phyloP scores from a whole-genome alignment of 129 eudicot species.

The Escallonia herrerae region DNA sequence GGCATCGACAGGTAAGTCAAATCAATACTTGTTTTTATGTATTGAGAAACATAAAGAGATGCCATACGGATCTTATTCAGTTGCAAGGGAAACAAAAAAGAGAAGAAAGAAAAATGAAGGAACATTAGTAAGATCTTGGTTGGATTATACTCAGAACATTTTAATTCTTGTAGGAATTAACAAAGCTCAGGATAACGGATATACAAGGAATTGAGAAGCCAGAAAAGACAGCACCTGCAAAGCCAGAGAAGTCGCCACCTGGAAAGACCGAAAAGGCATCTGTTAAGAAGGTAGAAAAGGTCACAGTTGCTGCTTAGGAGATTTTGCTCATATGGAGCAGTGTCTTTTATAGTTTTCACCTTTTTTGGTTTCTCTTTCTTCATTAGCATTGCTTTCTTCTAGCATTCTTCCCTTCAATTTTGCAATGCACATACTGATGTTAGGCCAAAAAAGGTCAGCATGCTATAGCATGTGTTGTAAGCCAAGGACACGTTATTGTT shows the following conservation, averaged over 20 bases:
- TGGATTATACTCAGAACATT: background rate
- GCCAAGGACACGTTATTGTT: too few species aligned
- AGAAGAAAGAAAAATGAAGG: background rate
- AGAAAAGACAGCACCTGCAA: conserved; percentile 24
- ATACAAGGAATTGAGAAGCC: conserved; percentile 88
- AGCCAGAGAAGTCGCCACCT: conserved; percentile 22
- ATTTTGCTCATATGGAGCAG: conserved; percentile 18
- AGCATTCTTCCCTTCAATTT: background rate
- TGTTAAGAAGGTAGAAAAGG: conserved; percentile 47
- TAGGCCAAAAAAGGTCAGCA: too few species aligned
- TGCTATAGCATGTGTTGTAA: too few species aligned
- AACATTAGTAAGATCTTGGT: background rate
- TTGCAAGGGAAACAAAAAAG: background rate
- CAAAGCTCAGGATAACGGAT: conserved; percentile 77
- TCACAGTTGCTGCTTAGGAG: conserved; percentile 52
- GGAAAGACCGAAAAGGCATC: conserved; percentile 26
- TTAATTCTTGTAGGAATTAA: conserved; percentile 50
- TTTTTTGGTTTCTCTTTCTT: background rate
- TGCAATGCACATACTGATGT: too few species aligned
- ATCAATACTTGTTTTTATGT: background rate
- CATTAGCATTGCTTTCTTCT: too few species aligned
- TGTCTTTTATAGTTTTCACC: background rate
- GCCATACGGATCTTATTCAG: too few species aligned
- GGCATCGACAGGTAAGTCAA: conserved; percentile 83
- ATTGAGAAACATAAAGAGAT: too few species aligned